phyloP scores from a whole-genome alignment of 2,329 filamentous ascomycete species.

The Aspergillus aculeatinus region DNA sequence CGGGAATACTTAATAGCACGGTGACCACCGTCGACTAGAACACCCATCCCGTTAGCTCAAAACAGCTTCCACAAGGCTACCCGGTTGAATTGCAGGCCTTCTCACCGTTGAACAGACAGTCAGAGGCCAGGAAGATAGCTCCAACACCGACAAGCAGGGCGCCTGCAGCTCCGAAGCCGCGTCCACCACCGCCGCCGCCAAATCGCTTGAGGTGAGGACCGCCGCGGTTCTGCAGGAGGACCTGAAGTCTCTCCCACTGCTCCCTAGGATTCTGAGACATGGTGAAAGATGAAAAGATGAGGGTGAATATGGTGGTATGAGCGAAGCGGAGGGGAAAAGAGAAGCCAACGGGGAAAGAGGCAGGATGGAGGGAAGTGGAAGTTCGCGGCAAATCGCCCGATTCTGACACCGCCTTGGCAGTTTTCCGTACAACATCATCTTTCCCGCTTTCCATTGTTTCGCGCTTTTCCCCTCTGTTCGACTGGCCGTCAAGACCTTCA shows the following conservation, averaged over 20 bases:
- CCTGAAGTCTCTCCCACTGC: constrained; percentile 65
- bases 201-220: constrained; percentile 30
- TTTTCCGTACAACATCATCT: background rate
- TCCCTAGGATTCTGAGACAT: constrained; percentile 61
- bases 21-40: constrained; percentile 88
- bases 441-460: background rate
- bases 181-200: constrained; percentile 54
- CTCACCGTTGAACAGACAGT: constrained; percentile 68
- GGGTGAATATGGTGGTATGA: background rate
- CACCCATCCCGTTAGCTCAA: constrained; percentile 16
- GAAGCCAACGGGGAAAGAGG: constrained; percentile 24
- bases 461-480: background rate
- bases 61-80: background rate
- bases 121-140: constrained; percentile 46
- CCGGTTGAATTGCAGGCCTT: background rate
- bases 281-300: constrained; percentile 26
- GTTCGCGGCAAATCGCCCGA: constrained; percentile 22
- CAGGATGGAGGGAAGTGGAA: constrained; percentile 26
- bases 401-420: constrained; percentile 28
- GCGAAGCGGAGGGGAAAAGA: constrained; percentile 11
- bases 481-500: background rate
- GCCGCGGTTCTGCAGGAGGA: constrained; percentile 56
- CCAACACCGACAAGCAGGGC: constrained; percentile 54
- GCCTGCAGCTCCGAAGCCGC: constrained; percentile 54
- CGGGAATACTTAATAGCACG: constrained; percentile 98